Evolutionary conservation across 192 early-diverging fungal genomes (phyloP), one percentile per base, ranked within the genome.

Genomic region (Coemansia asiatica): DNA sequence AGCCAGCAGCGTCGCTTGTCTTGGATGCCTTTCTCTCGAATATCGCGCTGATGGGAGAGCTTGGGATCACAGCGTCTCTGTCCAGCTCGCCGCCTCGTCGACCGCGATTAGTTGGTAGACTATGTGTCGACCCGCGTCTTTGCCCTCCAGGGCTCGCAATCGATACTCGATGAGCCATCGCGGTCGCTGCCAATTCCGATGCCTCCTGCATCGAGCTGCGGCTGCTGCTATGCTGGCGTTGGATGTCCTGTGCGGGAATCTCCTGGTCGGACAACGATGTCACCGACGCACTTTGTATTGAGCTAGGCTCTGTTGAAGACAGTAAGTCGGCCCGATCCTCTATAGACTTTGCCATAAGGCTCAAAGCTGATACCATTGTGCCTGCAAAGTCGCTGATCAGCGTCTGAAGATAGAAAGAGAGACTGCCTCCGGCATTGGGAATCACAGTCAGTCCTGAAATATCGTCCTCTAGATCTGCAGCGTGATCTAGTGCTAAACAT

Each of bases 81-180:
- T 81, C 79, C 36, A 81, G 58, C 67, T 81, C 79, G 22, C 69
- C 79, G 7, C 79, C 79, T 33, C 58, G 68, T 15, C 79, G 68
- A 9, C 58, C 74, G 25, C 35, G 53, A 26, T 64, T 56, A 13
- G 67, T 12, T 5, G 73, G 63, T 38, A 69, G 47, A 21, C 64
- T 66, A 36, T 60, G 56, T 6, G 56, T 61, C 19, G 67, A 69
- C 38, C 66, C 54, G 57, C 63, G 73, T 1, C 67, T 62, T 29
- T 60, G 58, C 58, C 46, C 58, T 6, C 0, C 26, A 4, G 60
- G 28, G 6, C 47, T 47, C 15, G 29, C 61, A 16, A 33, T 26
- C n/a, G 61, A 63, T 22, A 21, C 46, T 10, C 61, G 48, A 25
- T 33, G 48, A 19, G 61, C 61, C 50, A 54, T 53, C 6, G 56